Conservation (phyloP, 225 moss, liverwort and hornwort species). For the Anthoceros angustus region DNA sequence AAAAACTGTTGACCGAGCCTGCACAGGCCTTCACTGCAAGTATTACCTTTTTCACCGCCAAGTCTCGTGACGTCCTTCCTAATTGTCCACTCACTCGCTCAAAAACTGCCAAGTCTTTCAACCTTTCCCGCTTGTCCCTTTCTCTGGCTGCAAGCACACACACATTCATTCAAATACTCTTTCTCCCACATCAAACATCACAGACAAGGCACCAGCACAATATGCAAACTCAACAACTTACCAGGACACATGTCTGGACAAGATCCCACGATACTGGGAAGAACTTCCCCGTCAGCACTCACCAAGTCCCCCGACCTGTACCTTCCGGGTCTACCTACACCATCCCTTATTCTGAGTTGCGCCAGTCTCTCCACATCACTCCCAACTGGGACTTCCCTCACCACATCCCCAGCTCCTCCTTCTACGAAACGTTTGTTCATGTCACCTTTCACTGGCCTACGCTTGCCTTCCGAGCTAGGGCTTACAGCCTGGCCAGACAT, state of each 20-base stretch:
- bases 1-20: not conserved
- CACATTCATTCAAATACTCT: not conserved
- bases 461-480: not conserved
- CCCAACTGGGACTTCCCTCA: not conserved
- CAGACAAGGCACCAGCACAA: not conserved
- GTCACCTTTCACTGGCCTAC: not conserved
- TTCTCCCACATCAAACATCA: not conserved
- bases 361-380: not conserved
- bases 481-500: not conserved
- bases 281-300: slow-evolving; percentile 27
- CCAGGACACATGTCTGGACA: slow-evolving; percentile 97
- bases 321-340: not conserved
- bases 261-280: slow-evolving; percentile 59
- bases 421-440: not conserved
- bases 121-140: slow-evolving; percentile 71
- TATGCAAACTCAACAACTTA: slow-evolving; percentile 11
- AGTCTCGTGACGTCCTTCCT: slow-evolving; percentile 58
- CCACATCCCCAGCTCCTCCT: not conserved
- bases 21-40: slow-evolving; percentile 7
- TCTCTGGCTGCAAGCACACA: slow-evolving; percentile 39
- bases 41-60: slow-evolving; percentile 97
- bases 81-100: slow-evolving; percentile 79
- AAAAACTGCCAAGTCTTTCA: slow-evolving; percentile 75
- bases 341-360: not conserved
- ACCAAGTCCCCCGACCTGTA: not conserved